Conservation (phyloP, 2,329 filamentous ascomycete species). For the Clarireedia homoeocarpa region DNA sequence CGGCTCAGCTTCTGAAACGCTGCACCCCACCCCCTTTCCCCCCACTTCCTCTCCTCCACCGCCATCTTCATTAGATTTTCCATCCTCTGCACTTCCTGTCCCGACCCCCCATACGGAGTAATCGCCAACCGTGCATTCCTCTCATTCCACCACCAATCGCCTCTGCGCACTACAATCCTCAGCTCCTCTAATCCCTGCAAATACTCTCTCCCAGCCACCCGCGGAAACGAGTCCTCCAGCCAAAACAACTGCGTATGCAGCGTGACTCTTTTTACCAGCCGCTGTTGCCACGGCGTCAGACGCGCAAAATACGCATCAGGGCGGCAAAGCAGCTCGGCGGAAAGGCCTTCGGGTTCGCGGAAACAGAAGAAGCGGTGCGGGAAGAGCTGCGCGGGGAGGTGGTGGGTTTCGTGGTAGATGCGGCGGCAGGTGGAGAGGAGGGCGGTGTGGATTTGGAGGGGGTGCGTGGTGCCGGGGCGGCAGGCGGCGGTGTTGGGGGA, state of each 20-base stretch:
- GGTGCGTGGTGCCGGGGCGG: conserved; percentile 14
- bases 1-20: conserved; percentile 13
- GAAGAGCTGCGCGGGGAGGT: conserved; percentile 14
- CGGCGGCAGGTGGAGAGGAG: conserved; percentile 20
- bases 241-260: conserved; percentile 21
- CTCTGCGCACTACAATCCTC: conserved; percentile 20
- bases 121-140: conserved; percentile 14
- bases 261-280: conserved; percentile 10
- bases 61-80: no score
- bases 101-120: conserved; percentile 11
- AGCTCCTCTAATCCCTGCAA: conserved; percentile 16
- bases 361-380: conserved; percentile 20
- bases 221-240: conserved; percentile 16
- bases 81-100: no score
- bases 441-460: conserved; percentile 9
- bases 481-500: conserved; percentile 10
- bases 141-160: conserved; percentile 25
- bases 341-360: neutral
- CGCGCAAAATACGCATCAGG: conserved; percentile 10
- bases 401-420: conserved; percentile 21
- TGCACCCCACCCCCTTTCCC: conserved; percentile 13
- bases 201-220: conserved; percentile 3
- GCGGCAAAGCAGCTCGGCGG: neutral
- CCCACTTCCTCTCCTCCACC: neutral
- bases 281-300: conserved; percentile 12